phyloP scores from a whole-genome alignment of 2,329 filamentous ascomycete genomes.

The Trichoderma brevicompactum region DNA sequence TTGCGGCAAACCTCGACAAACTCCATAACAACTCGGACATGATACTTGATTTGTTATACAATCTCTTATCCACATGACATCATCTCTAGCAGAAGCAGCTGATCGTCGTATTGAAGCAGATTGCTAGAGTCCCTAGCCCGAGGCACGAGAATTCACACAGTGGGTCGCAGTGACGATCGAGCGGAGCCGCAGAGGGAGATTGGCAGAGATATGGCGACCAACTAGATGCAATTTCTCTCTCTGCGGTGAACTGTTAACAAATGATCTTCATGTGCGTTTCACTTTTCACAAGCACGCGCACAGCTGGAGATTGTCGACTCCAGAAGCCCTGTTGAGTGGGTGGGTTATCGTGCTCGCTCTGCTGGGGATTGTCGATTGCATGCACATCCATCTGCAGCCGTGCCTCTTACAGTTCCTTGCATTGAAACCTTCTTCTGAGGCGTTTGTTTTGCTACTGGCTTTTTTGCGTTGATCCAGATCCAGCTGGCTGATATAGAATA shows the following conservation, averaged over 20 bases:
- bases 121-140: constrained; percentile 7
- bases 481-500: background rate
- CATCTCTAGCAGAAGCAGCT: background rate
- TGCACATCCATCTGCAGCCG: no score
- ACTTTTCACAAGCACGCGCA: constrained; percentile 3
- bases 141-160: constrained; percentile 4
- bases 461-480: no score
- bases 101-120: constrained; percentile 6
- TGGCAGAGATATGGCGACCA: background rate
- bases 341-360: no score
- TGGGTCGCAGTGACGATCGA: constrained; percentile 15
- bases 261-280: constrained; percentile 17
- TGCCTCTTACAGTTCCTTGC: no score
- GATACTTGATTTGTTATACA: constrained; percentile 2
- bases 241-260: background rate
- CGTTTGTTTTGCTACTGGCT: background rate
- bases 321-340: background rate
- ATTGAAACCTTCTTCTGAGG: background rate
- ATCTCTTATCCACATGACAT: constrained; percentile 24
- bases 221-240: background rate
- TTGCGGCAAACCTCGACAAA: no score
- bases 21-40: background rate
- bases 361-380: background rate
- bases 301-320: constrained; percentile 11
- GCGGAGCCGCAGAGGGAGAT: background rate